Evolutionary conservation across 129 eudicot genomes (phyloP).

Genomic region (Centella asiatica): DNA sequence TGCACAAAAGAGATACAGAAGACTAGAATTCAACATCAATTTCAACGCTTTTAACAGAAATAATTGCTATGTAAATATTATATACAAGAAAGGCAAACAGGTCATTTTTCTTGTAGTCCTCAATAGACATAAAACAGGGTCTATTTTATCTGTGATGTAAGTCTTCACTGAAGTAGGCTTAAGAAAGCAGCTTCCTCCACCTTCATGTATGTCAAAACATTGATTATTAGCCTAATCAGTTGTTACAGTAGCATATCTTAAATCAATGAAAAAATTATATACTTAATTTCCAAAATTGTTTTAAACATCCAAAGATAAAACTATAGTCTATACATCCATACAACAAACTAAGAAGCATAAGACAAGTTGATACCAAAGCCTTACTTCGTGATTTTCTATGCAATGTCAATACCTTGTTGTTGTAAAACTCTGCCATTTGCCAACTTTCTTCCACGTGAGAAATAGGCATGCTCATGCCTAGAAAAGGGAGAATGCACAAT

Average conservation of each 20-base stretch:
- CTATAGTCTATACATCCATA: background rate
- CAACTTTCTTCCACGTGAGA: slow-evolving; percentile 96
- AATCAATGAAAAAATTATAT: no score
- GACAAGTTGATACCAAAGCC: background rate
- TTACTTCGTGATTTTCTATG: background rate
- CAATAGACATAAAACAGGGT: background rate
- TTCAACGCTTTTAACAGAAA: no score
- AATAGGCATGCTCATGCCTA: slow-evolving; percentile 98
- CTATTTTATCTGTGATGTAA: background rate
- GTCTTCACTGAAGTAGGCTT: background rate
- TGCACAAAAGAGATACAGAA: no score
- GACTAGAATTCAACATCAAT: no score
- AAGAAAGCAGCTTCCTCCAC: background rate
- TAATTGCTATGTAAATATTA: no score
- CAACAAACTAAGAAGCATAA: no score
- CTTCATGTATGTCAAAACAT: background rate
- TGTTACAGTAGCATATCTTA: background rate
- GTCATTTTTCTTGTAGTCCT: background rate
- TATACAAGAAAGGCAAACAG: no score
- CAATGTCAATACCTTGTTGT: slow-evolving; percentile 57
- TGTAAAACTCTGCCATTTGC: slow-evolving; percentile 95
- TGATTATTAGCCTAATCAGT: background rate
- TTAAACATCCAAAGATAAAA: background rate
- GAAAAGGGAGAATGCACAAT: slow-evolving; percentile 6
- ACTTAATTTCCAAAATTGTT: background rate